A percentile compares a stretch with the other conserved stretches of the same genome.
phyloP scores from a whole-genome alignment of 768 basidiomycete genomes.

The Suillus paluster region DNA sequence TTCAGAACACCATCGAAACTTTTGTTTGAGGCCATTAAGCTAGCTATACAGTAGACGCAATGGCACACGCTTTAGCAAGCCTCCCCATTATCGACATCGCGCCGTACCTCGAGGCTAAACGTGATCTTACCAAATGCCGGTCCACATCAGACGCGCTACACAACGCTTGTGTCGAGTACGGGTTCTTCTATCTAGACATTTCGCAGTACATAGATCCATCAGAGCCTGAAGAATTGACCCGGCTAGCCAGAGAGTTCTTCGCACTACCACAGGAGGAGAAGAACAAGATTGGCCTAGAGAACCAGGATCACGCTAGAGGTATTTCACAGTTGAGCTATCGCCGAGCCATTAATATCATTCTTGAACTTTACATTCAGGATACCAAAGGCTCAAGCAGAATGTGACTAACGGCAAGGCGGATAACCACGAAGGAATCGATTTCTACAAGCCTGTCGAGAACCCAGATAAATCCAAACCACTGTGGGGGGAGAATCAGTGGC shows the following conservation, averaged over 20 bases:
- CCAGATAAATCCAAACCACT: slow-evolving; percentile 73
- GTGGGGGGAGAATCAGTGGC: slow-evolving; percentile 92
- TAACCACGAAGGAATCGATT: slow-evolving; percentile 84
- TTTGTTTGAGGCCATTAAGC: not conserved
- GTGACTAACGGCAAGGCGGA: slow-evolving; percentile 85
- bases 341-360: not conserved
- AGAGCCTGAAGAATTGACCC: slow-evolving; percentile 68
- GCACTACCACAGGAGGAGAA: slow-evolving; percentile 74
- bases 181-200: slow-evolving; percentile 90
- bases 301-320: slow-evolving; percentile 83
- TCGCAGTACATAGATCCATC: slow-evolving; percentile 55
- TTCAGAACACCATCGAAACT: not conserved
- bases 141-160: slow-evolving; percentile 64
- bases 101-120: slow-evolving; percentile 57
- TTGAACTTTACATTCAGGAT: slow-evolving; percentile 54
- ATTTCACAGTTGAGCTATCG: slow-evolving; percentile 11
- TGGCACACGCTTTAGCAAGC: not conserved
- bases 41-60: not conserved
- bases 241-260: slow-evolving; percentile 77
- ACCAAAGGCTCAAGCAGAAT: slow-evolving; percentile 80
- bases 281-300: slow-evolving; percentile 66
- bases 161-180: slow-evolving; percentile 73
- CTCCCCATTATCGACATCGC: slow-evolving; percentile 78
- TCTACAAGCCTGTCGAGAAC: slow-evolving; percentile 72
- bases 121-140: slow-evolving; percentile 39